These are phyloP conservation scores for Populus hybrid DNA, from an alignment of 441 rosid species.

Conservation along the genomic window DNA sequence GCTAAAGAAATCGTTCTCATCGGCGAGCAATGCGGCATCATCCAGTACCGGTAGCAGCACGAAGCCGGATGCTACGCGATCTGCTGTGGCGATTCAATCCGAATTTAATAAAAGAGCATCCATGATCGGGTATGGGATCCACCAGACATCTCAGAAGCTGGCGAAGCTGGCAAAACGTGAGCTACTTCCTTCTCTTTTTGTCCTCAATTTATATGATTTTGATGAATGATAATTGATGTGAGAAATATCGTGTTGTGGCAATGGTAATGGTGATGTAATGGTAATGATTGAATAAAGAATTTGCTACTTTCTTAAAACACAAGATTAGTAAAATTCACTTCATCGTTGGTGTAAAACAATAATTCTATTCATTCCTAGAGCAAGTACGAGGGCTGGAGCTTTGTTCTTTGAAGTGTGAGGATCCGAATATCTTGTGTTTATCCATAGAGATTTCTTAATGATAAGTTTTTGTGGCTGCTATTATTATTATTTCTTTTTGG, in stretches of 20 bases:
- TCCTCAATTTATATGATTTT: neutral
- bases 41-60: neutral
- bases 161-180: constrained; percentile 35
- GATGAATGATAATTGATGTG: neutral
- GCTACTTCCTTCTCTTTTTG: neutral
- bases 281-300: neutral
- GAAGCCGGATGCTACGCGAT: constrained; percentile 21
- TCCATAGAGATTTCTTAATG: neutral
- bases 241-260: neutral
- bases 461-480: neutral
- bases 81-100: constrained; percentile 33
- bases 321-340: neutral
- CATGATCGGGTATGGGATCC: constrained; percentile 37
- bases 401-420: neutral
- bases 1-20: constrained; percentile 31
- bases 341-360: neutral
- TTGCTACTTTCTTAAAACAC: neutral
- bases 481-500: neutral
- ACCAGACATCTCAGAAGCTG: constrained; percentile 37
- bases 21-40: constrained; percentile 21
- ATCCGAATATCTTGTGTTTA: neutral
- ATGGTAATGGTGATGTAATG: neutral
- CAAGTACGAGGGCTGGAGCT: neutral
- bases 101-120: constrained; percentile 37
- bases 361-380: too few species aligned